phyloP scores from a whole-genome alignment of 352 stramenopile species.

The Phytophthora kernoviae region DNA sequence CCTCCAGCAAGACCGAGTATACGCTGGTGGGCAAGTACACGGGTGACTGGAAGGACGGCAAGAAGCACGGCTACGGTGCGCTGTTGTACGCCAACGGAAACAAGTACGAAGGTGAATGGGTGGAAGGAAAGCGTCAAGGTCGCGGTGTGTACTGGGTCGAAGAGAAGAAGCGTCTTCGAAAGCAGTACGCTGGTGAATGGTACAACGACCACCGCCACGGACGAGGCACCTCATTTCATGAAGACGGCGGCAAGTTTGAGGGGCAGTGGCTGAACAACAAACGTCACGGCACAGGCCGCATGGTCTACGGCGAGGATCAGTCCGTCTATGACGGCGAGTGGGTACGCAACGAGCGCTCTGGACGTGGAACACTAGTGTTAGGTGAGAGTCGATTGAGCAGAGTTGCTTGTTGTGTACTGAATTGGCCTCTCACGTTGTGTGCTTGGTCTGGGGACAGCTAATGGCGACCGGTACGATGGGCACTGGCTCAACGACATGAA shows the following conservation, averaged over 20 bases:
- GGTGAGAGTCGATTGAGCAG: slow-evolving; percentile 11
- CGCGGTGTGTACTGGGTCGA: slow-evolving; percentile 83
- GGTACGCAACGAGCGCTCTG: slow-evolving; percentile 72
- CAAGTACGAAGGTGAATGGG: slow-evolving; percentile 91
- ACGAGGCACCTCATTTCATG: slow-evolving; percentile 82
- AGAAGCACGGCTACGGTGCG: slow-evolving; percentile 92
- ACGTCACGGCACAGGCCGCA: slow-evolving; percentile 74
- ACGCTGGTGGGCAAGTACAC: slow-evolving; percentile 88
- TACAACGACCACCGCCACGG: slow-evolving; percentile 71
- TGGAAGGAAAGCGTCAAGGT: slow-evolving; percentile 80
- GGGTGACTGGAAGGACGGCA: slow-evolving; percentile 92
- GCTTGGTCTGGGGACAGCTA: slow-evolving; percentile 38
- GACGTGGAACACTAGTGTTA: slow-evolving; percentile 66
- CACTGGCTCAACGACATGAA: slow-evolving; percentile 90
- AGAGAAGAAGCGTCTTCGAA: slow-evolving; percentile 69
- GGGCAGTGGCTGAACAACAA: slow-evolving; percentile 82
- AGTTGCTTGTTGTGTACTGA: neutral
- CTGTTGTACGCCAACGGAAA: slow-evolving; percentile 91
- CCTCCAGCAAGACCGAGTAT: slow-evolving; percentile 56
- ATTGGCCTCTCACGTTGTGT: slow-evolving; percentile 1
- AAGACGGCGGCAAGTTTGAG: slow-evolving; percentile 81
- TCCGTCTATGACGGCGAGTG: slow-evolving; percentile 91
- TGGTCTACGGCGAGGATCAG: slow-evolving; percentile 66
- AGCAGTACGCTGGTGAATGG: slow-evolving; percentile 89
- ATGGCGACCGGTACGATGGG: slow-evolving; percentile 88